Base-by-base conservation (phyloP, 371 early-diverging fungal species). In the Funneliformis caledonium region DNA sequence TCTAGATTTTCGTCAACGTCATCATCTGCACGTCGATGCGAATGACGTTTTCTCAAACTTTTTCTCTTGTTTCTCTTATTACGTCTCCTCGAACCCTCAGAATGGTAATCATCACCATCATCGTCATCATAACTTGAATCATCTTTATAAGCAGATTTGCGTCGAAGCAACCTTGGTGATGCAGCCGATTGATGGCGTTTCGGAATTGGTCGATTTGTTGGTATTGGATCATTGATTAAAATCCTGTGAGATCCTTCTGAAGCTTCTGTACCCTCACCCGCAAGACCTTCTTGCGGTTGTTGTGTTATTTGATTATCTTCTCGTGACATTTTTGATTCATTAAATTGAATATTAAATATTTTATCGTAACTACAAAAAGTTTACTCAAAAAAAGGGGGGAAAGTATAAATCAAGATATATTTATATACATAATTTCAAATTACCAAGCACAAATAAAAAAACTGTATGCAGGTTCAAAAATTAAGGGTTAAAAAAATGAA, bases 1-100 rank as follows among this genome's bases (percentile, higher is more conserved):
- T 87, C 84, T 19, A 82, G 64, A 64, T 64, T 33, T 64, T 33
- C 64, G 19, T 72, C 45, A 26, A 37, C 33, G 0, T 4, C 72
- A 2, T 72, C 9, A 48, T 47, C 45, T 26, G 19, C 72, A 45
- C 48, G 26, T 31, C 64, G 10, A 26, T 62, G 9, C 10, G n/a
- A 62, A 8, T 31, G 64, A 4, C 33, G 64, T 26, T 7, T 64
- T 14, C 33, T 64, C 11, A 33, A 33, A 64, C 31, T 5, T 64
- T 31, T 64, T 26, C 33, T 64, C 26, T 64, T 56, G 2, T 2
- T 56, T 56, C 19, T 56, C 19, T 56, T 56, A 56, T 56, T 64
- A 64, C 12, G 64, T 64, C 0, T 64, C 11, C 3, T 64, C 3
- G 64, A 64, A 33, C 26, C 33, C 2, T 14, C 64, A 64, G 64